These are phyloP conservation scores for Pichia exigua DNA, from an alignment of 805 yeast genomes.

Conservation along the genomic window DNA sequence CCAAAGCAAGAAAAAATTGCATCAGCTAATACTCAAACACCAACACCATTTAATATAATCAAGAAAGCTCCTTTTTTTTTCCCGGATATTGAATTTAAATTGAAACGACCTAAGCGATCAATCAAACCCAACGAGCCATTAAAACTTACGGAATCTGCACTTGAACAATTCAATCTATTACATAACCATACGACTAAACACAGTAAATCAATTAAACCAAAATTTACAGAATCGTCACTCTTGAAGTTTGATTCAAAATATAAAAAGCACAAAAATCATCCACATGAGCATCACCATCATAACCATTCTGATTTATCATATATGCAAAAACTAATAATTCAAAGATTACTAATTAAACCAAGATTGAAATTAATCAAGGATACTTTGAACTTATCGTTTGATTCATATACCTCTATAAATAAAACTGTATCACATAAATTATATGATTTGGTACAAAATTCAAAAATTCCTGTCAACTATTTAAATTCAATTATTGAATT, in stretches of 20 bases:
- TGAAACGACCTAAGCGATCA: constrained; percentile 10
- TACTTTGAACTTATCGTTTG: constrained; percentile 16
- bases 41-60: background rate
- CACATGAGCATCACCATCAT: background rate
- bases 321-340: constrained; percentile 49
- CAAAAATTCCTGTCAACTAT: constrained; percentile 16
- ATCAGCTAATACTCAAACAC: background rate
- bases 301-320: constrained; percentile 11
- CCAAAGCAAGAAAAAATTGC: too few relatives aligned
- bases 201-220: background rate
- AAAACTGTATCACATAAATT: constrained; percentile 52
- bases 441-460: constrained; percentile 30
- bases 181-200: background rate
- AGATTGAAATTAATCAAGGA: constrained; percentile 32
- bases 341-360: constrained; percentile 45
- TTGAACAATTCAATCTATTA: background rate
- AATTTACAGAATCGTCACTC: constrained; percentile 12
- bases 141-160: background rate
- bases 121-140: background rate
- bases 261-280: background rate
- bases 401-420: constrained; percentile 50
- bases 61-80: background rate
- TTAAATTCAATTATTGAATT: constrained; percentile 24
- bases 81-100: background rate
- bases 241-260: constrained; percentile 5